phyloP scores from a whole-genome alignment of 257 asterid species.

The Salvia rosmarinus region DNA sequence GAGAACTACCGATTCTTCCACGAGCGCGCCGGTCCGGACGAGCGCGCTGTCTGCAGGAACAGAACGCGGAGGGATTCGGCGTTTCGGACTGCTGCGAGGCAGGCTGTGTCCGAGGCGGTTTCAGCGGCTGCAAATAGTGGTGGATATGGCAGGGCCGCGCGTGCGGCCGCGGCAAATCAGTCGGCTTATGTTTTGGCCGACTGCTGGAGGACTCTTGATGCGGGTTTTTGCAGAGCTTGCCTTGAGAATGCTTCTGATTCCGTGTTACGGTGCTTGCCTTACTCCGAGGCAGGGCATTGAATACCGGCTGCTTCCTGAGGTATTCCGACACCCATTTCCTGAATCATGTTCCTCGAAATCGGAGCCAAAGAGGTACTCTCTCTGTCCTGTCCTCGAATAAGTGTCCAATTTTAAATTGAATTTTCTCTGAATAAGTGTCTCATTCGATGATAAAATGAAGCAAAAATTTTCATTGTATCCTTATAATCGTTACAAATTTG shows the following conservation, averaged over 20 bases:
- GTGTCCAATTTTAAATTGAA: too few species aligned
- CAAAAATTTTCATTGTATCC: too few species aligned
- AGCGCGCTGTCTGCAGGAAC: conserved; percentile 56
- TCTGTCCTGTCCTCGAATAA: too few species aligned
- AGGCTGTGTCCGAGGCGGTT: conserved; percentile 49
- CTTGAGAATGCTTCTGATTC: conserved; percentile 52
- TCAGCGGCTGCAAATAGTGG: conserved; percentile 36
- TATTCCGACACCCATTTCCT: conserved; percentile 60
- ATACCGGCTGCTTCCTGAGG: conserved; percentile 68
- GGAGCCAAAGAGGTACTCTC: conserved; percentile 56
- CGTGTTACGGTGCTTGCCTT: conserved; percentile 54
- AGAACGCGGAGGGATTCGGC: conserved; percentile 34
- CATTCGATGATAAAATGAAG: too few species aligned
- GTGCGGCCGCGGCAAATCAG: conserved; percentile 22
- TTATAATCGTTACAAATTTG: too few species aligned
- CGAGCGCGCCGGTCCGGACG: conserved; percentile 50
- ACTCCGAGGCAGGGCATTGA: conserved; percentile 60
- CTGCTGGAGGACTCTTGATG: conserved; percentile 60
- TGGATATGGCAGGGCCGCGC: conserved; percentile 47
- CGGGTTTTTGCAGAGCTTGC: conserved; percentile 55
- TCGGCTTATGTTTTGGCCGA: conserved; percentile 55
- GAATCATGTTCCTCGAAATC: conserved; percentile 43
- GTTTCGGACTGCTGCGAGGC: conserved; percentile 40
- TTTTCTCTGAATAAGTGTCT: too few species aligned
- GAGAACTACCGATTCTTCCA: conserved; percentile 67